Conservation (phyloP, 202 grass and related monocot species). For the Schoenoplectus triqueter region DNA sequence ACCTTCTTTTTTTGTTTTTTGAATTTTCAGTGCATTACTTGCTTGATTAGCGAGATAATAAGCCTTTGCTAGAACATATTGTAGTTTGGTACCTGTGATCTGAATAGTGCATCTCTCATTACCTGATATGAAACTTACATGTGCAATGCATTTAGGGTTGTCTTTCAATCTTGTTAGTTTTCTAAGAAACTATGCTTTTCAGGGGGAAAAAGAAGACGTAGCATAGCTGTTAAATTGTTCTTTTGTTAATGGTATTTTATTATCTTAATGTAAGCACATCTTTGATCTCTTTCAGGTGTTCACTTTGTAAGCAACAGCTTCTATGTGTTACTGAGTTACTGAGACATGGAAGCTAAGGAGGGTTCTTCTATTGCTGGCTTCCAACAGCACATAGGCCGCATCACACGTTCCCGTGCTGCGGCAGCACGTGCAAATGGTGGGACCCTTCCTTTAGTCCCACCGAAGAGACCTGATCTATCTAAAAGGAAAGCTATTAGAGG, state of each 20-base stretch:
- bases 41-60: not conserved
- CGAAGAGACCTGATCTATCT: conserved; percentile 38
- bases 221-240: not conserved
- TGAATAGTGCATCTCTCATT: not conserved
- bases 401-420: conserved; percentile 68
- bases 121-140: not conserved
- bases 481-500: conserved; percentile 23
- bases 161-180: conserved; percentile 7
- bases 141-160: conserved; percentile 8
- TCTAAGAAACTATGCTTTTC: not conserved
- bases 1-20: not conserved
- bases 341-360: conserved; percentile 48
- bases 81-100: not conserved
- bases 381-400: conserved; percentile 53
- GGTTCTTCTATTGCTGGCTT: conserved; percentile 43
- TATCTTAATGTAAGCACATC: not conserved
- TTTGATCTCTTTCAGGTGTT: conserved; percentile 15
- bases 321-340: conserved; percentile 28
- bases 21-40: not conserved
- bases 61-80: not conserved
- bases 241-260: conserved; percentile 5
- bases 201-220: not conserved
- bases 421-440: conserved; percentile 44
- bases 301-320: conserved; percentile 3
- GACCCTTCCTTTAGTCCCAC: conserved; percentile 41